Percentiles rank a stretch among this genome's conserved stretches.
Evolutionary conservation across 352 stramenopile species (phyloP).

Genomic region (Globisporangium viniferum): DNA sequence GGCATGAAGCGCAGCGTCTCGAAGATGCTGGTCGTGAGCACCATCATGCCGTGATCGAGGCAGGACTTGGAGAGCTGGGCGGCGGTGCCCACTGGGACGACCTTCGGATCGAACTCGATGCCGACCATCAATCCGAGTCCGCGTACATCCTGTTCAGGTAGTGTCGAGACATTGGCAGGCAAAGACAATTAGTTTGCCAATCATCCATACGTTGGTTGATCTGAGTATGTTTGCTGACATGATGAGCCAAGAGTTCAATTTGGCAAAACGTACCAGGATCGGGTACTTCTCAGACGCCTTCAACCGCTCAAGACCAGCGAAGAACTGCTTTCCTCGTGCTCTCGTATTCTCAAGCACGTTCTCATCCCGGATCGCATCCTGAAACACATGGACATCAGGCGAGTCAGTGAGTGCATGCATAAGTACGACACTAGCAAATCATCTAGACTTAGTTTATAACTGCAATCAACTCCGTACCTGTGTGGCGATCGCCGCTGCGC

Average conservation of each 20-base stretch:
- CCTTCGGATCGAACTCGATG: conserved; percentile 84
- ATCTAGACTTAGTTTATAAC: too few species aligned
- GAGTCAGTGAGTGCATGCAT: not conserved
- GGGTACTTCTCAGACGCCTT: conserved; percentile 73
- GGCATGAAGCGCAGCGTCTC: conserved; percentile 93
- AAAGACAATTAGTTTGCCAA: not conserved
- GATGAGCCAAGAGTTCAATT: not conserved
- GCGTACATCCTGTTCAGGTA: conserved; percentile 65
- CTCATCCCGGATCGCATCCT: conserved; percentile 89
- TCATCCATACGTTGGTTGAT: not conserved
- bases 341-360: conserved; percentile 85
- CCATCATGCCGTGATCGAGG: conserved; percentile 84
- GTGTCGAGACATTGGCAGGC: not conserved
- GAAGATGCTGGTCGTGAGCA: conserved; percentile 88
- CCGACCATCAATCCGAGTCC: conserved; percentile 92
- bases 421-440: too few species aligned
- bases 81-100: conserved; percentile 51
- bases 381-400: not conserved
- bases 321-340: conserved; percentile 71
- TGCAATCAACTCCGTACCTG: conserved; percentile 10
- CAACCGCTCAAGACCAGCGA: conserved; percentile 66
- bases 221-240: not conserved
- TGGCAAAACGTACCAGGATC: conserved; percentile 27
- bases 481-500: conserved; percentile 87
- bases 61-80: conserved; percentile 74